Evolutionary conservation across 2,329 filamentous ascomycete species (phyloP), one percentile per base, ranked within the genome.

Genomic region (Neophaeococcomyces aloes): DNA sequence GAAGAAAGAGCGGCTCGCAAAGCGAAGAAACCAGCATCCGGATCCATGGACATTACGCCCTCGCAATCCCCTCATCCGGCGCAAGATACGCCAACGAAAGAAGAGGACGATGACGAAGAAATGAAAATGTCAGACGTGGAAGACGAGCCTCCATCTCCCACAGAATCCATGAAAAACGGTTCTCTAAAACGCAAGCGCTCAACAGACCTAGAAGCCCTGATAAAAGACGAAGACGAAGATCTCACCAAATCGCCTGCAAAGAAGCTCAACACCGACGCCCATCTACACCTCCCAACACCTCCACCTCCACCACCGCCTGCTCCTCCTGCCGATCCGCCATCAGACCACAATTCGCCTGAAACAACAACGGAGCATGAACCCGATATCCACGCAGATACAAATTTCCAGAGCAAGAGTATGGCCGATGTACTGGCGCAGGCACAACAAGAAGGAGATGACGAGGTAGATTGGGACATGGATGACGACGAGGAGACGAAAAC

Each of bases 131-230:
- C 63, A 11, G 66, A 67, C 29, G 61, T 65, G 29, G 63, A 69
- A 43, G 48, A 66, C 15, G 62, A 63, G 23, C 71, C 42, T 60
- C 68, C 19, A 4, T 42, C 35, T 34, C 49, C 47, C 7, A 46
- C 50, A 1, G 51, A 51, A 11, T 30, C 29, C 4, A 46, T 48
- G 29, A 53, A 53, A 38, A 51, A 36, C 13, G 52, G 47, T 15
- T 52, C 57, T 19, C 65, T 74, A 38, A 86, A 86, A 60, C 75
- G 82, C 7, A 86, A 86, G 60, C 72, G 80, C 6, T n/a, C 44
- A 25, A 53, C 51, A 35, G 54, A 55, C 18, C 45, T 54, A 15
- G 44, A 45, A 18, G 50, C 56, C 29, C 45, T 50, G 3, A 42
- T 49, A 21, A 53, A 53, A 31, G 43, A 49, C 10, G 45, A 50